Percentiles rank a stretch among this genome's conserved stretches.
Conservation (phyloP, 495 filamentous ascomycete species). For the Xylaria castorea region DNA sequence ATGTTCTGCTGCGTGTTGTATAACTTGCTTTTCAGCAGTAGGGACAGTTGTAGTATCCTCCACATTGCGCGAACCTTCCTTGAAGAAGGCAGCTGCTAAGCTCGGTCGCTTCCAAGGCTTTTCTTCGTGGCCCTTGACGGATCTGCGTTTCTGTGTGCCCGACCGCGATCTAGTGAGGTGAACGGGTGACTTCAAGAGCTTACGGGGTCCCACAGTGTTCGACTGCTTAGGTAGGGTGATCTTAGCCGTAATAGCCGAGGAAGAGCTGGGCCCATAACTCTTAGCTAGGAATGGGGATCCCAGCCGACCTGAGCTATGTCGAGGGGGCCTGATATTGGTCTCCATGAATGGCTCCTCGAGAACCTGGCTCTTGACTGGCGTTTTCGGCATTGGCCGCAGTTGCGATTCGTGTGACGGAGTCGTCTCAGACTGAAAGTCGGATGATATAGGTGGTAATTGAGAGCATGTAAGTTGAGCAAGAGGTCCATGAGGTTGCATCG, state of each 20-base stretch:
- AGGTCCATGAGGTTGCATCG: slow-evolving; percentile 75
- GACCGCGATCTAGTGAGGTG: slow-evolving; percentile 51
- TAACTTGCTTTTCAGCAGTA: slow-evolving; percentile 2
- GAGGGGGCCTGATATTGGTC: slow-evolving; percentile 5
- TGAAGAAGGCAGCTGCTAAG: slow-evolving; percentile 45
- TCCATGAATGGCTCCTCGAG: slow-evolving; percentile 14
- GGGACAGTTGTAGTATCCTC: background rate
- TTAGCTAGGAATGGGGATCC: slow-evolving; percentile 67
- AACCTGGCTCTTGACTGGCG: background rate
- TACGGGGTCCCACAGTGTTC: slow-evolving; percentile 52
- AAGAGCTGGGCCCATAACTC: slow-evolving; percentile 60
- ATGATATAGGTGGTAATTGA: slow-evolving; percentile 36
- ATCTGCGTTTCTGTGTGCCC: slow-evolving; percentile 55
- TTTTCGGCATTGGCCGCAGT: slow-evolving; percentile 16
- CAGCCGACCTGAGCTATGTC: slow-evolving; percentile 50
- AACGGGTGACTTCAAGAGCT: slow-evolving; percentile 53
- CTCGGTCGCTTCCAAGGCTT: slow-evolving; percentile 47
- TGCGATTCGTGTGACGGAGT: slow-evolving; percentile 28
- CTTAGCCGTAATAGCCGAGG: slow-evolving; percentile 47
- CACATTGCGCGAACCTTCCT: slow-evolving; percentile 29
- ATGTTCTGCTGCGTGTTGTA: background rate
- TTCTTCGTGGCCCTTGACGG: slow-evolving; percentile 39
- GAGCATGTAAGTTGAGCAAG: slow-evolving; percentile 64
- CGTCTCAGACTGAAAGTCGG: slow-evolving; percentile 20
- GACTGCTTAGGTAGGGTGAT: slow-evolving; percentile 50